Base-by-base conservation (phyloP, 2,329 filamentous ascomycete genomes). In the Cercospora nicotianae region DNA sequence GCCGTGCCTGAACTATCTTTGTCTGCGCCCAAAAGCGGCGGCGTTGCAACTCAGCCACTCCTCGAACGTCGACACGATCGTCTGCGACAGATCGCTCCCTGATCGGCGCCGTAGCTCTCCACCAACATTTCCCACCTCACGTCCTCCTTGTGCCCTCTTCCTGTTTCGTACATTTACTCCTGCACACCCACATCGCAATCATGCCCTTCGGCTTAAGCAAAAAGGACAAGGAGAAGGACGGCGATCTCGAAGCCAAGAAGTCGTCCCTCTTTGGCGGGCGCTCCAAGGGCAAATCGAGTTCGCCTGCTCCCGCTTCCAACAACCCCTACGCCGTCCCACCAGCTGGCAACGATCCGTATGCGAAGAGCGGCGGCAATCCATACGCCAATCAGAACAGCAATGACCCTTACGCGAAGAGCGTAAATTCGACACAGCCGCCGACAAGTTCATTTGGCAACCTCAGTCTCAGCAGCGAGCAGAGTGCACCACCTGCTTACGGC, bases 241-340 rank as follows among this genome's bases (percentile, higher is more conserved):
- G 80, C 74, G 85, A 85, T 70, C 83, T 85, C 59, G 81, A 85
- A 67, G 79, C 79, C 45, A 83, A 81, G 77, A 85, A 86, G 77
- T 81, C 80, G 66, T 85, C 86, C n/a, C 84, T 89, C 33, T 89
- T 89, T 73, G 86, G 86, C 71, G 81, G 81, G 71, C 81, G 84
- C 70, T 83, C 82, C 61, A 87, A 86, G 77, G 82, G 81, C 23
- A 75, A 77, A 72, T 87, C 87, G 77, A 83, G 81, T 64, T 80
- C 85, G 30, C 81, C 83, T 30, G 68, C 73, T 13, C 80, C 84
- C 33, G 77, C 81, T 39, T 74, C 77, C 60, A 80, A 80, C 30
- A 87, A 89, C 75, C 87, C 87, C 26, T 88, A 88, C 72, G 86
- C 86, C 53, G 83, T 85, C 60, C 80, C 85, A 5, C 74, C 75